Base-by-base conservation (phyloP, 345 rosid species). In the Lenwebbia sp. region DNA sequence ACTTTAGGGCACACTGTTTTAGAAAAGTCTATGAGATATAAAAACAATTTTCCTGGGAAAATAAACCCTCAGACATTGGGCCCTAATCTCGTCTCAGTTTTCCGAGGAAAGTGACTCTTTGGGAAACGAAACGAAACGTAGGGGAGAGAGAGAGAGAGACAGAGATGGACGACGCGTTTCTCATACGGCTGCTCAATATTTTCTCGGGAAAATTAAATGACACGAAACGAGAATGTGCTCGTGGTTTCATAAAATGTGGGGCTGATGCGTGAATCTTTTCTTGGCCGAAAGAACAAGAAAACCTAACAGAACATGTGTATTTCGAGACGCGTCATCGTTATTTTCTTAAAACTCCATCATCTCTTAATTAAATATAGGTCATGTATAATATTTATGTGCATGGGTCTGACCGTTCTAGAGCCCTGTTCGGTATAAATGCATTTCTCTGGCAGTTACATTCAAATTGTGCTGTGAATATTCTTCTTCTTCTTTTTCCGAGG, bases 401-500 rank as follows among this genome's bases (percentile, higher is more conserved):
- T 33, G 81, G 26, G 37, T 4, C 81, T 33, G 8, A 37, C 25
- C 47, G 4, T 70, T 33, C 25, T 70, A 5, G 47, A 70, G 47
- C 47, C 7, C 26, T 11, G 4, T 37, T 11, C 13, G 26, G 14
- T 2, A 40, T 22, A 21, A 21, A 5, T 10, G 13, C 47, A 12
- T 37, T 70, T 41, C 81, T 9, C 47, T 19, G 19, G 47, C 81
- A 10, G 26, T 37, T 2, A 8, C 47, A 37, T 70, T 22, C 21
- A 25, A 37, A 70, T 19, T 19, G 47, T 19, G 76, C 76, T 15
- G 23, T 1, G 37, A 17, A 65, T 10, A 30, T 62, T 62, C 7
- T 19, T 22, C 10, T 14, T 62, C 28, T 7, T 17, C 2, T 14
- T 0, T 17, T 37, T 0, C 1, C 7, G 1, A 65, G 23, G 12